Percentiles rank a stretch among this genome's conserved stretches.
Conservation (phyloP, 2,329 filamentous ascomycete species). For the Cylindrodendrum hubeiense region DNA sequence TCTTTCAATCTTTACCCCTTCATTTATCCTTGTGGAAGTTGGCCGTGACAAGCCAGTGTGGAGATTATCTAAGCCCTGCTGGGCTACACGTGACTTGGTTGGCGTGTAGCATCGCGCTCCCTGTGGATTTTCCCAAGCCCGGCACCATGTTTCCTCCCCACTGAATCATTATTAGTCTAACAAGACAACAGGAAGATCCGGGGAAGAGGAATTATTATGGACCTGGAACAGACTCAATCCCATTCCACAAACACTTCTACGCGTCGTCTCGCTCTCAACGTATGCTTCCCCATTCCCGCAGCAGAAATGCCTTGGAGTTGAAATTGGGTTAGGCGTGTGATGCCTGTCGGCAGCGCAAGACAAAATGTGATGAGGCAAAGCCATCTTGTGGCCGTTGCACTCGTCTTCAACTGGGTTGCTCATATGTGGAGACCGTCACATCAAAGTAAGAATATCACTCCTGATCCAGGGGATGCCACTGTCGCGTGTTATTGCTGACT, state of each 20-base stretch:
- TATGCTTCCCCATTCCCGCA: neutral
- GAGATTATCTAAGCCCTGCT: no score
- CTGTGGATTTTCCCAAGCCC: neutral
- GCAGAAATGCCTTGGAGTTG: neutral
- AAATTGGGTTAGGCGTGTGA: conserved; percentile 26
- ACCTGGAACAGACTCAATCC: neutral
- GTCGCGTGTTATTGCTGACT: neutral
- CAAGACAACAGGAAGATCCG: neutral
- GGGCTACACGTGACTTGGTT: neutral
- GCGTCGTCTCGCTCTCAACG: conserved; percentile 25
- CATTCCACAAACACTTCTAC: neutral
- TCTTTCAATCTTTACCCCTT: no score
- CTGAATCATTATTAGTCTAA: neutral
- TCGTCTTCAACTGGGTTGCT: conserved; percentile 22
- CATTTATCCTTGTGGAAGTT: no score
- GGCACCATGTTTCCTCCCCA: neutral
- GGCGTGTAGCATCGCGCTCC: neutral
- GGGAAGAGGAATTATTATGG: neutral
- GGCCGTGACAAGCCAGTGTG: no score
- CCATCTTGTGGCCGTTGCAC: conserved; percentile 28
- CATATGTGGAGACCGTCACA: conserved; percentile 27
- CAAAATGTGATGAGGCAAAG: conserved; percentile 32
- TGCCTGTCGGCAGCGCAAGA: conserved; percentile 32
- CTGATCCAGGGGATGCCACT: neutral
- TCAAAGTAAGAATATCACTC: conserved; percentile 8